These are phyloP conservation scores for Solanum gracilifrons DNA, from an alignment of 257 asterid genomes.

Conservation along the genomic window DNA sequence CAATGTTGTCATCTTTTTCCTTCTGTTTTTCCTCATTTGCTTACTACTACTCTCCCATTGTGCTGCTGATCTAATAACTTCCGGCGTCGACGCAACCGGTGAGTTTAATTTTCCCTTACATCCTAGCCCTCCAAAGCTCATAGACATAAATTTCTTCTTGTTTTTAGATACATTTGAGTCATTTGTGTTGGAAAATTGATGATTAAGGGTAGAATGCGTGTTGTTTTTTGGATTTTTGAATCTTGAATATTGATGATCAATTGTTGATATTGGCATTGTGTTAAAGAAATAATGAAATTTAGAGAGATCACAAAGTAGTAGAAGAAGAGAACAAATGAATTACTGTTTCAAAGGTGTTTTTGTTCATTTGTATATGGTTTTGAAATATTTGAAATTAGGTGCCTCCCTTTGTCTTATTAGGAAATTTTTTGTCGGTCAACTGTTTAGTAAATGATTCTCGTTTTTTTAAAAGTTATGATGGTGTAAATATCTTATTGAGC, in stretches of 20 bases:
- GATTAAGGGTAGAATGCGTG: not conserved
- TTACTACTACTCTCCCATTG: not conserved
- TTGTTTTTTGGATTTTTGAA: not conserved
- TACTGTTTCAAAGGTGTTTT: not conserved
- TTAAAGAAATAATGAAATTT: not conserved
- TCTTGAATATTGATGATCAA: not conserved
- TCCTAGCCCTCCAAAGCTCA: conserved; percentile 33
- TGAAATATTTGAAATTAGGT: not conserved
- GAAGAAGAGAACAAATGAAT: not conserved
- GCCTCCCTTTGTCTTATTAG: not conserved
- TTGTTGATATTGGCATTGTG: not conserved
- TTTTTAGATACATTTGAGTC: conserved; percentile 7
- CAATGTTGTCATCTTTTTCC: conserved; percentile 7
- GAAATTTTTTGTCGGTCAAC: accelerated
- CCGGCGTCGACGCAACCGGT: not conserved
- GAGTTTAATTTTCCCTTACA: conserved; percentile 20
- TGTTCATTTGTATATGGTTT: not conserved
- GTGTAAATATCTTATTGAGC: not conserved
- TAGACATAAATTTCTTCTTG: conserved; percentile 12
- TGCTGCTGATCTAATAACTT: not conserved
- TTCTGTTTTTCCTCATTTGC: conserved; percentile 12
- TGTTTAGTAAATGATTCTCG: not conserved
- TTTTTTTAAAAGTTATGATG: not conserved
- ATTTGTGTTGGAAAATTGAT: not conserved
- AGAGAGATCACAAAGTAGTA: not conserved